Percentiles rank a stretch among this genome's conserved stretches.
Evolutionary conservation across 441 rosid species (phyloP).

Genomic region (Erysimum pusillum): DNA sequence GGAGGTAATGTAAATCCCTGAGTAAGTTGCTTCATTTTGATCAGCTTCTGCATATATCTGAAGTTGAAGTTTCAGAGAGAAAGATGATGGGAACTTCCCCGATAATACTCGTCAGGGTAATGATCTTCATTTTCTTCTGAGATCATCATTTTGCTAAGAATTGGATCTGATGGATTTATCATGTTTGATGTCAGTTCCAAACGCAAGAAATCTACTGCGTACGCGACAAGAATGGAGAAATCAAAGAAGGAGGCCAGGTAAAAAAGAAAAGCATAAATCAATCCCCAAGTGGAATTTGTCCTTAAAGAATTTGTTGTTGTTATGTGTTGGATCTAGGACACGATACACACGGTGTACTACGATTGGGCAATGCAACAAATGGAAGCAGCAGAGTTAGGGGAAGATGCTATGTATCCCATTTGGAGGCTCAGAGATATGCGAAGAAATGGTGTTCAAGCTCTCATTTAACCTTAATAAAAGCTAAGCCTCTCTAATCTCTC

Average conservation of each 20-base stretch:
- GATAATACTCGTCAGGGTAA: slow-evolving; percentile 75
- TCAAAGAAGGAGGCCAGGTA: slow-evolving; percentile 91
- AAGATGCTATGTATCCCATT: slow-evolving; percentile 79
- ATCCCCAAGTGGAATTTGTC: neutral
- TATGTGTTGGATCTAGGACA: slow-evolving; percentile 60
- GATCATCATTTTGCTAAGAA: slow-evolving; percentile 1
- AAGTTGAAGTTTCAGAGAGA: slow-evolving; percentile 76
- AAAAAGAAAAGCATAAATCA: neutral
- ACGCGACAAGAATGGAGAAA: slow-evolving; percentile 71
- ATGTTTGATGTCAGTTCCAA: slow-evolving; percentile 68
- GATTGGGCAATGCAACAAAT: slow-evolving; percentile 97
- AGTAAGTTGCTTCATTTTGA: slow-evolving; percentile 28
- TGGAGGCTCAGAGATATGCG: slow-evolving; percentile 84
- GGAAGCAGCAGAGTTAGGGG: slow-evolving; percentile 80
- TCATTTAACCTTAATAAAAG: slow-evolving; percentile 52
- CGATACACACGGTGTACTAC: slow-evolving; percentile 82
- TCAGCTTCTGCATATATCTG: slow-evolving; percentile 87
- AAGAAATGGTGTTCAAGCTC: slow-evolving; percentile 72
- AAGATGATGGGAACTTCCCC: slow-evolving; percentile 96
- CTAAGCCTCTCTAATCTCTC: slow-evolving; percentile 12
- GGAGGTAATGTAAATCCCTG: neutral
- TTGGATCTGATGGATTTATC: slow-evolving; percentile 17
- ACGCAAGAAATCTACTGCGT: slow-evolving; percentile 77
- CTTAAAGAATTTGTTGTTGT: slow-evolving; percentile 26
- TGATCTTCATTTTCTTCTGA: slow-evolving; percentile 21